A percentile compares a stretch with the other conserved stretches of the same genome.
Conservation (phyloP, 306 rosid genomes). For the Prunus mongolica region DNA sequence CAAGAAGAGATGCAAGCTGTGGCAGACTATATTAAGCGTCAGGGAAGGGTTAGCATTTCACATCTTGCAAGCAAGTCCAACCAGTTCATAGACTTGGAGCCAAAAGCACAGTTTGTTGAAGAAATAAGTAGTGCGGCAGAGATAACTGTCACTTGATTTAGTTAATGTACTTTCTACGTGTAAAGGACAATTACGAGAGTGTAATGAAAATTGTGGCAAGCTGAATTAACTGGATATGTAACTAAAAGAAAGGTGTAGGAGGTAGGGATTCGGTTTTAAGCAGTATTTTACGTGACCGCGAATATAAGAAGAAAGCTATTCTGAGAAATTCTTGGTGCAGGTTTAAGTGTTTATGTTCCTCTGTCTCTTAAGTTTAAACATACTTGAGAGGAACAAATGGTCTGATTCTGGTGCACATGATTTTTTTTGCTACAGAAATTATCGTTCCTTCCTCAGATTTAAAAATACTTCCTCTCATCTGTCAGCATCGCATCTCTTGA, state of each 20-base stretch:
- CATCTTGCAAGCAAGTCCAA: slow-evolving; percentile 94
- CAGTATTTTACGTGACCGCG: neutral
- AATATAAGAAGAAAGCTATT: too few species aligned
- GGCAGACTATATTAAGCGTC: slow-evolving; percentile 81
- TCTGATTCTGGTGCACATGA: too few species aligned
- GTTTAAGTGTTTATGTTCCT: too few species aligned
- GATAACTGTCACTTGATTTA: slow-evolving; percentile 49
- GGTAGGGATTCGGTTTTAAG: neutral
- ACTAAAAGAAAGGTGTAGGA: neutral
- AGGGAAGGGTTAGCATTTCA: slow-evolving; percentile 91
- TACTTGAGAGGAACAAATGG: too few species aligned
- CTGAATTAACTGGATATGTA: neutral
- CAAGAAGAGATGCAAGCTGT: slow-evolving; percentile 96
- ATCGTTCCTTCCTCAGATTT: too few species aligned
- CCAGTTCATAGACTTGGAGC: slow-evolving; percentile 97
- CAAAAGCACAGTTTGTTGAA: slow-evolving; percentile 60
- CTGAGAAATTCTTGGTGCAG: neutral
- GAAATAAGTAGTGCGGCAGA: slow-evolving; percentile 55
- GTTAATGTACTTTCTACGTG: neutral
- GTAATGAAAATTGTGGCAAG: neutral
- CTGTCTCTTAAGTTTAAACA: too few species aligned
- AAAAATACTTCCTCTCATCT: too few species aligned
- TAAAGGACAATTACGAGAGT: neutral
- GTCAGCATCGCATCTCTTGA: too few species aligned
- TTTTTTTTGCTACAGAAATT: too few species aligned